These are phyloP conservation scores for Penicillium bialowiezense DNA, from an alignment of 495 filamentous ascomycete genomes.

Conservation along the genomic window DNA sequence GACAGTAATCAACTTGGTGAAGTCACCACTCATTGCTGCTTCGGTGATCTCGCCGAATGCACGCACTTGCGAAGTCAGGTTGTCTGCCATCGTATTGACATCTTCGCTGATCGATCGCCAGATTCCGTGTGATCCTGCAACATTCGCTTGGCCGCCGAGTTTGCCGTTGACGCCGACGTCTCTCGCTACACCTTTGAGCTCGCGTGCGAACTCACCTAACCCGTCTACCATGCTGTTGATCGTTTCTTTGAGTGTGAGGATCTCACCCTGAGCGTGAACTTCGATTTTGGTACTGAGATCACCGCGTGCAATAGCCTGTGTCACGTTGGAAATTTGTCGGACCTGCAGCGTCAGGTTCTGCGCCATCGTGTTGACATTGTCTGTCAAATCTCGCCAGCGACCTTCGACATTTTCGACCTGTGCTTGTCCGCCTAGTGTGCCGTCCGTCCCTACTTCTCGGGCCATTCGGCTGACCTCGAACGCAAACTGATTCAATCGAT, in stretches of 20 bases:
- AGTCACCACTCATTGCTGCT: constrained; percentile 84
- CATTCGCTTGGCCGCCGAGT: constrained; percentile 84
- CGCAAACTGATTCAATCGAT: constrained; percentile 87
- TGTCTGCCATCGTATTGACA: constrained; percentile 74
- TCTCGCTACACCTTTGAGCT: constrained; percentile 88
- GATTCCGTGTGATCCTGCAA: constrained; percentile 88
- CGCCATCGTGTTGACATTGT: constrained; percentile 94
- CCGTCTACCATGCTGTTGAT: constrained; percentile 97
- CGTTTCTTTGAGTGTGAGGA: constrained; percentile 82
- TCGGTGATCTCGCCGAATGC: constrained; percentile 90
- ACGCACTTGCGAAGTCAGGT: constrained; percentile 87
- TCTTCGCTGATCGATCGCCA: constrained; percentile 95
- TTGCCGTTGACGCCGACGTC: constrained; percentile 92
- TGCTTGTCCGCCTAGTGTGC: constrained; percentile 83
- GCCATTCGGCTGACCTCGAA: constrained; percentile 92
- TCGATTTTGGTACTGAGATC: constrained; percentile 88
- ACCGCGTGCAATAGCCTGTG: constrained; percentile 83
- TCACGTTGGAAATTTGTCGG: constrained; percentile 90
- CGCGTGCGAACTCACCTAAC: constrained; percentile 84
- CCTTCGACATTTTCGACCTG: constrained; percentile 91
- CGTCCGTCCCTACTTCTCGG: constrained; percentile 86
- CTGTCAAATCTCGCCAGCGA: constrained; percentile 86
- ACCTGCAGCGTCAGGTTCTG: constrained; percentile 93
- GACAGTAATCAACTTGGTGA: constrained; percentile 85
- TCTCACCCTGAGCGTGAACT: constrained; percentile 87